Evolutionary conservation across 1,284 basidiomycete genomes (phyloP), one percentile per base, ranked within the genome.

Genomic region (Ganoderma multipileum): DNA sequence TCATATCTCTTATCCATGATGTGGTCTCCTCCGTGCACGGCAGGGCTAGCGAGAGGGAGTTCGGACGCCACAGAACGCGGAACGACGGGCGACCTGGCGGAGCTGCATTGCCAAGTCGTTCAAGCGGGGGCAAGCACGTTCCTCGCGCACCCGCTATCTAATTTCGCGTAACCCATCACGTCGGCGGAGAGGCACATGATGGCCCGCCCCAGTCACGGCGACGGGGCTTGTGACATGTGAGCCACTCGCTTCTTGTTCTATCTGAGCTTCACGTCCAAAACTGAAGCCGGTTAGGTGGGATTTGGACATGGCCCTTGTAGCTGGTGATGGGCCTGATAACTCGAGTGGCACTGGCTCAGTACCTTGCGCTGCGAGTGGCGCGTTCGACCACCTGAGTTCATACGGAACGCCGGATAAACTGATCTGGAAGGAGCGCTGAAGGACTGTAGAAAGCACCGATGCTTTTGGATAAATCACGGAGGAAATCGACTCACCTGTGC

Each of bases 91-190:
- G 16, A 54, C 26, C 52, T 16, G 12, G 14, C 14, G 28, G 26
- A 30, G 52, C n/a, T n/a, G n/a, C n/a, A n/a, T n/a, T n/a, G n/a
- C 52, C 52, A 54, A 54, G 50, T 33, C n/a, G 54, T 23, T 36
- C 30, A 8, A n/a, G 36, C 3, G 2, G 23, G 58, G 3, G 36
- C 36, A 16, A 38, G 58, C 58, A 59, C 36, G 58, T 38, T 57
- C 18, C 58, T 20, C 58, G 8, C 38, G 23, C 36, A 12, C 41
- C 60, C 61, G 44, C 66, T 69, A 69, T 69, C 68, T 63, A 66
- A 66, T 66, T 69, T 69, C 64, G 64, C 57, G 61, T 69, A 66
- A 63, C 68, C 44, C 64, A 69, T 69, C 68, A 59, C 55, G 63
- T 61, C 23, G 67, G 63, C 52, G 64, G 50, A 20, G 28, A 38